Base-by-base conservation (phyloP, 495 filamentous ascomycete genomes). In the Chaetomium cochliodes region DNA sequence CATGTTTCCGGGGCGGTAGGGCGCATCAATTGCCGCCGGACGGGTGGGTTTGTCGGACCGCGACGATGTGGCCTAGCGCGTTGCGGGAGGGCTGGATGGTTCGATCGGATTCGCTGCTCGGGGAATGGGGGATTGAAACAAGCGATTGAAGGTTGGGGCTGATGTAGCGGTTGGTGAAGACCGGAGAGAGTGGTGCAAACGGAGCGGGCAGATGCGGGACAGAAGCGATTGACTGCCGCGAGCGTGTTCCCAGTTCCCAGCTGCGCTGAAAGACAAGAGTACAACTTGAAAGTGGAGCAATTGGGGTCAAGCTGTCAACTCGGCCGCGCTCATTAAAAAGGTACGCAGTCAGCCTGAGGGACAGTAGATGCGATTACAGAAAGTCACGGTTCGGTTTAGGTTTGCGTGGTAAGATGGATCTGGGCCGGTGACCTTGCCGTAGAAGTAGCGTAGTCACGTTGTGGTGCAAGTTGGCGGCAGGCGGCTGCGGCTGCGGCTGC, bases 1-100 rank as follows among this genome's bases (percentile, higher is more conserved):
- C 73, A 76, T 76, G 51, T 56, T 68, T 65, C 23, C 59, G 42
- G 46, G 52, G 49, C 50, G 52, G 57, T 58, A 67, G 46, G 58
- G 58, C 67, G 59, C 67, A 73, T 68, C 67, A 70, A 70, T 68
- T 61, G 64, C 25, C 16, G 41, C 47, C 18, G 46, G 52, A 13
- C 5, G 58, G 39, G 58, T 41, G 42, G 13, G 55, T 64, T 25
- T 42, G 56, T 11, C 2, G 53, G 30, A 37, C n/a, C 12, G 53
- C 53, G 55, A 26, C 5, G 39, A 9, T n/a, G 55, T 26, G 33
- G 55, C 55, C n/a, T 39, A 44, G 26, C 58, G 58, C 49, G 33
- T 4, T 44, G 15, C 18, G 22, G 26, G 23, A 23, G 33, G 23
- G n/a, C 9, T 7, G 37, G n/a, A 26, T 50, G 37, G 28, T 9